Base-by-base conservation (phyloP, 805 yeast species). In the Cyberlindnera maclurae region DNA sequence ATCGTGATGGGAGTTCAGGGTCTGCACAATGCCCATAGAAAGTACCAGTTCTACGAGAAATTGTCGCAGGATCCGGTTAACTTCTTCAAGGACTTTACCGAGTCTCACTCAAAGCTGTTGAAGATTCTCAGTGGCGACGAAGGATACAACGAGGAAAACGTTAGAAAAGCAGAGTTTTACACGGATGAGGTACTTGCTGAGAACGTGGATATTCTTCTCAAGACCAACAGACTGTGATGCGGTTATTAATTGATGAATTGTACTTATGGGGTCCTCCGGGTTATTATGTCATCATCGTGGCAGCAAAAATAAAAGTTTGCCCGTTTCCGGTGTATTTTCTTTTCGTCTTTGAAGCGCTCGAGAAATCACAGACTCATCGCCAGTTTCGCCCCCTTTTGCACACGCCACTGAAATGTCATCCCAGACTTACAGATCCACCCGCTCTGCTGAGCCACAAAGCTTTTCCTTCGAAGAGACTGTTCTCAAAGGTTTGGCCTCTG, bases 401-500 rank as follows among this genome's bases (percentile, higher is more conserved):
- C n/a, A 5, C 15, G 7, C 29, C 11, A 12, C 29, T 27, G 5
- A n/a, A 10, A 27, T 27, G 15, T 20, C 24, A 53, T 75, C 83
- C 9, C 77, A 76, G 68, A 64, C 67, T 29, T 84, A 84, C 60
- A 79, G 90, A 67, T 84, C 94, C 15, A 82, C 94, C n/a, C 80
- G 94, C 61, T 74, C 84, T 4, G 43, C 73, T 15, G 57, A 55
- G 3, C 58, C 63, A 13, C 75, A 75, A 51, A 57, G 71, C 7
- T 68, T 74, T 36, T 71, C 87, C 5, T 85, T 85, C 49, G 95
- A 85, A 60, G 88, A 79, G 38, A 90, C 82, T 15, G 82, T 85
- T 41, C 79, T 84, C 62, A 82, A 83, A 41, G 99, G 99, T 37
- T 71, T 93, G 55, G 97, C 97, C 38, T 78, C 84, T 34, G 99